A percentile compares a stretch with the other conserved stretches of the same genome.
phyloP scores from a whole-genome alignment of 352 stramenopile species.

The Phytophthora hybrid region DNA sequence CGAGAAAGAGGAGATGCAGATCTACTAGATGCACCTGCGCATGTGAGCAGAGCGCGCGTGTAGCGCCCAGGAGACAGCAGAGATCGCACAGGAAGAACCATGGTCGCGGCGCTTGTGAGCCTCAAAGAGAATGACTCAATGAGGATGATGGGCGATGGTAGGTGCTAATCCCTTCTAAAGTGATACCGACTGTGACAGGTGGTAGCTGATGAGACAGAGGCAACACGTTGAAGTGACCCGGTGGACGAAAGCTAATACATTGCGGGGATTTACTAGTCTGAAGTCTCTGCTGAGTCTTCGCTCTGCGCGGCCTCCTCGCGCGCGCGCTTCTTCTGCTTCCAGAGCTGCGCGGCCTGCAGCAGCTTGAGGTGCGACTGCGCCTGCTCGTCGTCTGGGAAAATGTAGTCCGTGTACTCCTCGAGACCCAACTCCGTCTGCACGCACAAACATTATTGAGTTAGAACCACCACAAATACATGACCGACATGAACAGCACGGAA shows the following conservation, averaged over 20 bases:
- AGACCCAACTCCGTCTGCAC: conserved; percentile 86
- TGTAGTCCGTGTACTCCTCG: conserved; percentile 99
- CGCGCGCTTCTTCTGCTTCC: conserved; percentile 93
- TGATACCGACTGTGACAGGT: conserved; percentile 17
- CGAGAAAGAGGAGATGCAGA: conserved; percentile 19
- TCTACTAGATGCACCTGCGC: conserved; percentile 5
- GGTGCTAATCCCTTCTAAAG: conserved; percentile 10
- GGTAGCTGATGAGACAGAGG: conserved; percentile 29
- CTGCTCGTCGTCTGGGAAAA: conserved; percentile 98
- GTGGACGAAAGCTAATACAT: conserved; percentile 2
- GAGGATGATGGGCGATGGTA: conserved; percentile 3
- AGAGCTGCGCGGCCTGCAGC: conserved; percentile 97
- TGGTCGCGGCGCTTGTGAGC: conserved; percentile 12
- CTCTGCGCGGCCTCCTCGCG: conserved; percentile 52
- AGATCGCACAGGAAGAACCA: conserved; percentile 30
- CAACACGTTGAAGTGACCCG: conserved; percentile 26
- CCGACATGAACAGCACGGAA: conserved; percentile 1
- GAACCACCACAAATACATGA: conserved; percentile 4
- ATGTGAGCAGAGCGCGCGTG: conserved; percentile 11
- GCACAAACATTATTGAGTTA: conserved; percentile 20
- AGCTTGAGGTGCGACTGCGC: conserved; percentile 97
- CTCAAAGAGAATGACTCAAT: conserved; percentile 19
- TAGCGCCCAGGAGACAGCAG: conserved; percentile 25
- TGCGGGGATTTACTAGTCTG: conserved; percentile 6
- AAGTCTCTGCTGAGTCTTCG: conserved; percentile 16